These are phyloP conservation scores for Daldinia sp. DNA, from an alignment of 2,329 filamentous ascomycete species.

Conservation along the genomic window DNA sequence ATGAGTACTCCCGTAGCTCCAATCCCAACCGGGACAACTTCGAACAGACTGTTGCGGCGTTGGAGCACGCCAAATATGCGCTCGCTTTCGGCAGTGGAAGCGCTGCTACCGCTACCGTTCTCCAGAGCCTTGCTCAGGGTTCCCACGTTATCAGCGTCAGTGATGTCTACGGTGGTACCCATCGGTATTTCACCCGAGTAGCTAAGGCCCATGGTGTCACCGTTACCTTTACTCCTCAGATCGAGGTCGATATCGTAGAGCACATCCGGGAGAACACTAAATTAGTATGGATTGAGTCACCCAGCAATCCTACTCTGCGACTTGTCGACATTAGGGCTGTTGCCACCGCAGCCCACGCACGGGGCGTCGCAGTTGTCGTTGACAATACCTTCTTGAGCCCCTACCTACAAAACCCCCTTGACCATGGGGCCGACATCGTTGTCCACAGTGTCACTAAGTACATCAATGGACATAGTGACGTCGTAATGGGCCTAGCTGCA, in stretches of 20 bases:
- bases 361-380: conserved; percentile 94
- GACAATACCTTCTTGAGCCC: conserved; percentile 99
- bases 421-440: conserved; percentile 95
- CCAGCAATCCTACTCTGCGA: conserved; percentile 91
- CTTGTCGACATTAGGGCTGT: conserved; percentile 93
- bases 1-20: conserved; percentile 91
- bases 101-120: conserved; percentile 89
- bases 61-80: conserved; percentile 92
- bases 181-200: conserved; percentile 98
- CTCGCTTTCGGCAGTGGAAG: conserved; percentile 95
- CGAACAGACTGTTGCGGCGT: conserved; percentile 86
- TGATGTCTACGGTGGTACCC: conserved; percentile 97
- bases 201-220: conserved; percentile 92
- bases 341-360: conserved; percentile 80
- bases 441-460: conserved; percentile 99
- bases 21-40: conserved; percentile 98
- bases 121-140: conserved; percentile 89
- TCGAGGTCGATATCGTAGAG: conserved; percentile 85
- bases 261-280: conserved; percentile 91
- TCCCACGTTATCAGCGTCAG: conserved; percentile 96
- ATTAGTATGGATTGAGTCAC: conserved; percentile 96
- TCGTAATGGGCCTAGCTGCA: conserved; percentile 96
- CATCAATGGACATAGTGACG: conserved; percentile 97
- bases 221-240: conserved; percentile 92
- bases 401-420: conserved; percentile 95